phyloP scores from a whole-genome alignment of 805 yeast species.

The Metschnikowia cubensis region DNA sequence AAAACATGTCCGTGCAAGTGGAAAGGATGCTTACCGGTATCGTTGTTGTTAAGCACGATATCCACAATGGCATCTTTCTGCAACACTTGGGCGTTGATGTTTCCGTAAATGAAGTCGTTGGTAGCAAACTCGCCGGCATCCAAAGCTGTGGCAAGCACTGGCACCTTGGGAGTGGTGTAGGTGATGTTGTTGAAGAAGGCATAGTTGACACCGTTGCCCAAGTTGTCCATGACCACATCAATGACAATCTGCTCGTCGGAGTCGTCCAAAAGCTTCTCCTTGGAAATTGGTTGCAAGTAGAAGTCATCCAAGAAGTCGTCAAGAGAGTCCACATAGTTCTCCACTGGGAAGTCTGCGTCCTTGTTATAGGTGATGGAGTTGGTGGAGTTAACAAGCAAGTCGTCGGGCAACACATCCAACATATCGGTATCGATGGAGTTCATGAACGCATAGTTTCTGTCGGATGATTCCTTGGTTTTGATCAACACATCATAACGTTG shows the following conservation, averaged over 20 bases:
- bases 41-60: constrained; percentile 78
- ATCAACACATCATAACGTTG: constrained; percentile 85
- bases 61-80: constrained; percentile 67
- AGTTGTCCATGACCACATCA: constrained; percentile 77
- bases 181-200: constrained; percentile 94
- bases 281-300: constrained; percentile 27
- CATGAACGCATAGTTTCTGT: constrained; percentile 74
- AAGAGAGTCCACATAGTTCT: constrained; percentile 37
- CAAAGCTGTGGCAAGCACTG: constrained; percentile 75
- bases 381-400: constrained; percentile 67
- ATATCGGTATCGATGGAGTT: constrained; percentile 75
- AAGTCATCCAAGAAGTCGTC: constrained; percentile 45
- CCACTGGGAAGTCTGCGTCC: constrained; percentile 39
- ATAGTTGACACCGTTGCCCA: constrained; percentile 83
- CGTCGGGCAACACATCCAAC: constrained; percentile 72
- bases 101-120: constrained; percentile 64
- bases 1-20: constrained; percentile 92
- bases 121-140: constrained; percentile 61
- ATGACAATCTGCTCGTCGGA: constrained; percentile 69
- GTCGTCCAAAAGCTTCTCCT: constrained; percentile 50
- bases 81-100: constrained; percentile 72
- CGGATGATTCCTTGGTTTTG: constrained; percentile 60
- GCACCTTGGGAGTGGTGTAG: constrained; percentile 78
- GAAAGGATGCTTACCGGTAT: constrained; percentile 95
- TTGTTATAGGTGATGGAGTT: constrained; percentile 60